phyloP scores from a whole-genome alignment of 2,329 filamentous ascomycete genomes.

The Emergomyces orientalis region DNA sequence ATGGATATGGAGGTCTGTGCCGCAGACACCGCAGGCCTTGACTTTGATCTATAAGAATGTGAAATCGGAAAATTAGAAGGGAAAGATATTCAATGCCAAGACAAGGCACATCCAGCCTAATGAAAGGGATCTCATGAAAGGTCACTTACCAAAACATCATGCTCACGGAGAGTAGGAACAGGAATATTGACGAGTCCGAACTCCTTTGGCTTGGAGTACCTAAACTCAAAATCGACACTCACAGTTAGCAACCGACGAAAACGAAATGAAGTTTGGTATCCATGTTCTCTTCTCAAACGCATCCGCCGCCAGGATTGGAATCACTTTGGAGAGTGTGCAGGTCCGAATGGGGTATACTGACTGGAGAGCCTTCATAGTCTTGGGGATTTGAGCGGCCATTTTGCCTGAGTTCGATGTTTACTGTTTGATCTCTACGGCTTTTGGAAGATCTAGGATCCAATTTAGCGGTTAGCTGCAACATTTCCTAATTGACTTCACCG shows the following conservation, averaged over 20 bases:
- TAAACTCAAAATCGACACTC: conserved; percentile 15
- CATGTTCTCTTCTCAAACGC: neutral
- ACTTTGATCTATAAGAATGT: conserved; percentile 48
- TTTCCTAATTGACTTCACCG: neutral
- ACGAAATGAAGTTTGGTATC: neutral
- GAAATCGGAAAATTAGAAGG: conserved; percentile 15
- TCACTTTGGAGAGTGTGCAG: neutral
- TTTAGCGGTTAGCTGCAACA: neutral
- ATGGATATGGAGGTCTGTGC: conserved; percentile 47
- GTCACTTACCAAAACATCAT: conserved; percentile 46
- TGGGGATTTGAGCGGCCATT: conserved; percentile 36
- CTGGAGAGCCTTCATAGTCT: conserved; percentile 55
- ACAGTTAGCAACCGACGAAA: neutral
- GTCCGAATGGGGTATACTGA: conserved; percentile 26
- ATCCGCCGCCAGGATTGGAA: neutral
- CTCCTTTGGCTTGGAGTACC: conserved; percentile 54
- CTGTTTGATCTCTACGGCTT: neutral
- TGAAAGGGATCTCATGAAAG: neutral
- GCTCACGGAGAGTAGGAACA: conserved; percentile 50
- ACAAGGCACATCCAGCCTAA: neutral
- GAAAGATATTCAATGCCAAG: neutral
- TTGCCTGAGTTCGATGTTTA: conserved; percentile 14
- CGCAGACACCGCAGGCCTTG: conserved; percentile 57
- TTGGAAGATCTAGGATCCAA: conserved; percentile 1
- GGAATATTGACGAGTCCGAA: conserved; percentile 54